A percentile compares a stretch with the other conserved stretches of the same genome.
phyloP scores from a whole-genome alignment of 202 grass and related monocot genomes.

The Bolboschoenoplectus hybrid region DNA sequence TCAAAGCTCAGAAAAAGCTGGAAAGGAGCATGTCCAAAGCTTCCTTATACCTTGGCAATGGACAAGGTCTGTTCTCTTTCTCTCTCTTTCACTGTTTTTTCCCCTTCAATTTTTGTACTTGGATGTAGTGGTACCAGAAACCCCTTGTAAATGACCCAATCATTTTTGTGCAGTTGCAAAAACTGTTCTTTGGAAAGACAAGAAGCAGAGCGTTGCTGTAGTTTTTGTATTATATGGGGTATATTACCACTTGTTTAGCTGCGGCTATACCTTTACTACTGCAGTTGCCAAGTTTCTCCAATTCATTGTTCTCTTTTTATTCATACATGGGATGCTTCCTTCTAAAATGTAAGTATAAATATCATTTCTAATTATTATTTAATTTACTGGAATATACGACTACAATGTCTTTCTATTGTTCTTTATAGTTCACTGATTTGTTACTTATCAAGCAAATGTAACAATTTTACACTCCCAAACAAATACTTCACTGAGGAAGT shows the following conservation, averaged over 20 bases:
- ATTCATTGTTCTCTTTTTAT: slow-evolving; percentile 73
- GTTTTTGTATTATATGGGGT: slow-evolving; percentile 66
- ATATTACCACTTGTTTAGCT: slow-evolving; percentile 96
- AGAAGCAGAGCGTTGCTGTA: slow-evolving; percentile 70
- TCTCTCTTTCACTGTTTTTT: not conserved
- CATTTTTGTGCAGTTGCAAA: slow-evolving; percentile 72
- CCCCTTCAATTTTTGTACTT: slow-evolving; percentile 1
- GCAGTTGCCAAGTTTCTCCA: slow-evolving; percentile 86
- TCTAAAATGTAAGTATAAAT: slow-evolving; percentile 57
- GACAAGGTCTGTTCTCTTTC: slow-evolving; percentile 57
- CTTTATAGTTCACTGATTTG: not conserved
- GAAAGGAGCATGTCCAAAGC: slow-evolving; percentile 74
- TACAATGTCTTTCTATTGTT: slow-evolving; percentile 16
- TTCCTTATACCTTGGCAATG: slow-evolving; percentile 83
- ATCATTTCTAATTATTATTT: not conserved
- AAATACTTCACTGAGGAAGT: not conserved
- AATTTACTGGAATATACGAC: not conserved
- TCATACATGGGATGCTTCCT: slow-evolving; percentile 87
- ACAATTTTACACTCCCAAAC: not conserved
- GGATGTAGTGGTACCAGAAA: not conserved
- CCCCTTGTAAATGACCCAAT: slow-evolving; percentile 10
- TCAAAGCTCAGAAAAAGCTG: slow-evolving; percentile 61
- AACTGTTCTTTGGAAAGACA: slow-evolving; percentile 91
- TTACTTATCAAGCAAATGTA: not conserved
- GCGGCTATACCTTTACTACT: slow-evolving; percentile 85